Evolutionary conservation across 768 basidiomycete species (phyloP).

Genomic region (Tricholoma saponaceum): DNA sequence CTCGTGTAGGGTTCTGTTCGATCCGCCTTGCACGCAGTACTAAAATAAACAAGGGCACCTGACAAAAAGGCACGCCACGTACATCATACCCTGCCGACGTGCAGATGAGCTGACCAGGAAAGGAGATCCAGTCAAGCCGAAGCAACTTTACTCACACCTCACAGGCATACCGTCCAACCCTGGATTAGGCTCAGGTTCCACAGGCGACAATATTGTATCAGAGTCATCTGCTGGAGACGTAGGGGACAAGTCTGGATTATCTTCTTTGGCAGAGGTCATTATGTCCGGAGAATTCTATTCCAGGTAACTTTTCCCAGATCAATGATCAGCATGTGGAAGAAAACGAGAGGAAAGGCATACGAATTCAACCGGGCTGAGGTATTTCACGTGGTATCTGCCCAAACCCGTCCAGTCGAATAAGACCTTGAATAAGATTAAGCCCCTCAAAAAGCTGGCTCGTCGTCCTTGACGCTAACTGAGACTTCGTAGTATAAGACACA

Average conservation of each 20-base stretch:
- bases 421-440: not conserved
- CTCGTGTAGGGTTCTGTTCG: slow-evolving; percentile 80
- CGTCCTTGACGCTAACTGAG: not conserved
- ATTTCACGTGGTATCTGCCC: not conserved
- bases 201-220: slow-evolving; percentile 45
- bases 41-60: slow-evolving; percentile 15
- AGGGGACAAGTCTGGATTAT: slow-evolving; percentile 36
- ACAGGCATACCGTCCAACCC: slow-evolving; percentile 74
- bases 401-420: not conserved
- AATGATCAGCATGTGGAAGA: not conserved
- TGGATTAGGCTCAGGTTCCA: slow-evolving; percentile 63
- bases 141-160: slow-evolving; percentile 57
- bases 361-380: not conserved
- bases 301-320: not conserved
- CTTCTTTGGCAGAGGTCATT: slow-evolving; percentile 23
- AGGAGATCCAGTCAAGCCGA: not conserved
- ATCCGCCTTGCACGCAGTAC: slow-evolving; percentile 55
- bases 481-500: not conserved
- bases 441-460: not conserved
- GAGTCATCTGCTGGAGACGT: slow-evolving; percentile 62
- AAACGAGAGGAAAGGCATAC: not conserved
- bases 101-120: slow-evolving; percentile 4
- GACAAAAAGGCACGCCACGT: slow-evolving; percentile 31
- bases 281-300: slow-evolving; percentile 20
- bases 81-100: slow-evolving; percentile 76